Base-by-base conservation (phyloP, 2,329 filamentous ascomycete species). In the Fusarium tjaetaba region DNA sequence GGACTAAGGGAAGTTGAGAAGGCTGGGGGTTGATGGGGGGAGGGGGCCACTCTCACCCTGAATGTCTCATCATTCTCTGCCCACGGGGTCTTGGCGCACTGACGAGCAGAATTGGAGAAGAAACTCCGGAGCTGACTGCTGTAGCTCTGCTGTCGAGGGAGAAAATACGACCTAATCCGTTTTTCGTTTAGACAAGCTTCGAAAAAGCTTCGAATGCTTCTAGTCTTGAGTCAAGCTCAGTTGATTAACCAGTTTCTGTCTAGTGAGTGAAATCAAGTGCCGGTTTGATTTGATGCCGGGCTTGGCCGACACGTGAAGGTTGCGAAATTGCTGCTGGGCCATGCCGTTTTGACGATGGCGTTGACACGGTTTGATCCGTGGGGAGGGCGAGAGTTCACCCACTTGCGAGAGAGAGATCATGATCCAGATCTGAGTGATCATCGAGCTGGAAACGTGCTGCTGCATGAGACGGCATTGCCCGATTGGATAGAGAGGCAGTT, bases 241-340 rank as follows among this genome's bases (percentile, higher is more conserved):
- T 16, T 5, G 3, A 46, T 55, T 62, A 53, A 20, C 52, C 24
- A 18, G 10, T 38, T 64, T 39, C 16, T 26, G 11, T 39, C 48
- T 57, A 69, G 66, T 18, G 3, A 11, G 0, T 11, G 4, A 22
- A 43, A 22, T 11, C n/a, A 22, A 41, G n/a, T 63, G 49, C 57
- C 39, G 46, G 22, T 20, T 24, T 64, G 39, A 41, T 45, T 28
- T n/a, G 28, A 2, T 57, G 39, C 24, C 67, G 67, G 67, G 65
- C 65, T 24, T 70, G 28, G 49, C 67, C 67, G 65, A 65, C 48
- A 62, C 64, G 48, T 55, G 65, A 68, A 42, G 64, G 65, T 55
- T 68, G 65, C 64, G 34, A 42, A n/a, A 39, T 16, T 61, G 51
- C 4, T 32, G 4, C 18, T 24, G 20, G 28, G 39, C 64, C 20